Evolutionary conservation across 176 grass and related monocot genomes (phyloP), one percentile per base, ranked within the genome.

Genomic region (Saccharum spontaneum): DNA sequence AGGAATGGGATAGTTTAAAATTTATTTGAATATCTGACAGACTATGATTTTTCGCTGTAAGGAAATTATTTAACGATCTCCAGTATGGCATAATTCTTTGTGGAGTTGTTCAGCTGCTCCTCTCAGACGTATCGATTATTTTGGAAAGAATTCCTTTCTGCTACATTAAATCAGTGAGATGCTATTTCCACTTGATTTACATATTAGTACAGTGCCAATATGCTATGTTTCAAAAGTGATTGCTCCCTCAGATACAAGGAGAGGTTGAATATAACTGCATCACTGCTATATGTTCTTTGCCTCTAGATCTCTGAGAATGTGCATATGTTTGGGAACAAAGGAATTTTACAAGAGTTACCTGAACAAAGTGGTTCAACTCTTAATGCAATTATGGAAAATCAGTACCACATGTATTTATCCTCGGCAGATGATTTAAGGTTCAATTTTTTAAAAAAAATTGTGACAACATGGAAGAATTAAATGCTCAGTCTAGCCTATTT

Each of bases 51-150:
- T 17, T 1, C 28, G 1, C 15, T 4, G 48, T 50, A 50, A 50
- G 48, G 48, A 50, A 18, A 52, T 52, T 18, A 52, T 52, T 52
- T 52, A 16, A 52, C 18, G 49, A 18, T 52, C 49, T 18, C 49
- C 16, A 18, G 16, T 22, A 94, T 84, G 89, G 92, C 45, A 77
- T 91, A 86, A 71, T 86, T 83, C 76, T 94, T 20, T 94, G 86
- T 86, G 86, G 89, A 89, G 79, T 83, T 74, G 67, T 84, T 82
- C 89, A 94, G 78, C 86, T 94, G 54, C 85, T 89, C 71, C 65
- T 80, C 37, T 85, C 69, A 78, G 66, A 94, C 43, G 71, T 83
- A 80, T 89, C 86, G 11, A 81, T 89, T 81, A 48, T 94, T 76
- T 80, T 74, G 54, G 86, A 87, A 81, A 63, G 76, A 18, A 77